Conservation (phyloP, 371 early-diverging fungal genomes). For the Circinella umbellata region DNA sequence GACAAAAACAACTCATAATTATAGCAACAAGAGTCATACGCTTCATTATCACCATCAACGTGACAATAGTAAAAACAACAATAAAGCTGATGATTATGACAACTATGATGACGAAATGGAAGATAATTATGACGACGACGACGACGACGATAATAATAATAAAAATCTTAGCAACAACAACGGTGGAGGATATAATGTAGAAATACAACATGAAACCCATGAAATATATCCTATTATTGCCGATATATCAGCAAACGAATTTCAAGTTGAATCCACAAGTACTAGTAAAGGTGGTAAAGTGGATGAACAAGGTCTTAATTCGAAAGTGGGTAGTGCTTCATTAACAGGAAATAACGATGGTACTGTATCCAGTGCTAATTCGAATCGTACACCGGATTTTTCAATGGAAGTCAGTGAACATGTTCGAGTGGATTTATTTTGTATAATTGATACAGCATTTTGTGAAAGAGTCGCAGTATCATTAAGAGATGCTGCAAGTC, state of each 20-base stretch:
- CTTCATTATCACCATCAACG: background rate
- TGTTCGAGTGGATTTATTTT: slow-evolving; percentile 20
- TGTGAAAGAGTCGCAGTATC: slow-evolving; percentile 41
- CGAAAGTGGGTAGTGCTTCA: background rate
- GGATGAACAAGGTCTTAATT: background rate
- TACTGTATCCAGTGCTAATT: slow-evolving; percentile 22
- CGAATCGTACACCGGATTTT: slow-evolving; percentile 21
- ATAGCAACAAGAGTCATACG: background rate
- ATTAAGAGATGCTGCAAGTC: slow-evolving; percentile 38
- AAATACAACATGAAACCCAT: slow-evolving; percentile 9
- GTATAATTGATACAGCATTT: slow-evolving; percentile 22
- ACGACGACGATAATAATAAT: background rate
- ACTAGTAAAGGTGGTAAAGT: background rate
- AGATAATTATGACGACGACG: background rate
- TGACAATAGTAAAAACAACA: no score
- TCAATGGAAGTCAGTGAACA: slow-evolving; percentile 16
- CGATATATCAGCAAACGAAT: slow-evolving; percentile 1
- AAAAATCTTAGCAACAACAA: no score
- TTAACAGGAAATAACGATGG: slow-evolving; percentile 15
- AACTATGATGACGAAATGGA: no score
- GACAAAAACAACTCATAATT: background rate
- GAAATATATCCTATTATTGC: slow-evolving; percentile 14
- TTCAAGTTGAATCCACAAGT: background rate
- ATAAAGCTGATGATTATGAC: background rate
- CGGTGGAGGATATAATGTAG: background rate